A percentile compares a stretch with the other conserved stretches of the same genome.
Conservation (phyloP, 768 basidiomycete species). For the Tremella yokohamensis region DNA sequence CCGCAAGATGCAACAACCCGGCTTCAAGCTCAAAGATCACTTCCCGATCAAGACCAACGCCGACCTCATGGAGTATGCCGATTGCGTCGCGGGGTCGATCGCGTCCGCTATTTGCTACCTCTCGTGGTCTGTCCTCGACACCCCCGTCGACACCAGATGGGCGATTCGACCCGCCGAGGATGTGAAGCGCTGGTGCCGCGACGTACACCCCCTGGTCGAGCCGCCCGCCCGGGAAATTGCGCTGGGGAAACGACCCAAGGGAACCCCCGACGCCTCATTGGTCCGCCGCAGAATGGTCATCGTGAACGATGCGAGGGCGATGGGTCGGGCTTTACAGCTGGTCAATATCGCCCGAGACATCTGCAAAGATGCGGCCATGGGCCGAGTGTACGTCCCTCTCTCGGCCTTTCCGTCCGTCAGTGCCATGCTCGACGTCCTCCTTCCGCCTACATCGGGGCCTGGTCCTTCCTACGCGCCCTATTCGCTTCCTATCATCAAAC, state of each 20-base stretch:
- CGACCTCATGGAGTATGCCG: slow-evolving; percentile 50
- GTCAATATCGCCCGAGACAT: slow-evolving; percentile 53
- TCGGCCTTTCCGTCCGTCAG: slow-evolving; percentile 26
- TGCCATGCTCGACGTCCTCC: slow-evolving; percentile 17
- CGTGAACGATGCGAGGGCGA: slow-evolving; percentile 36
- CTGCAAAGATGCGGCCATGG: slow-evolving; percentile 45
- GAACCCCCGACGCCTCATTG: background rate
- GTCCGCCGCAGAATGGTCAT: slow-evolving; percentile 6
- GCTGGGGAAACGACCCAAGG: background rate
- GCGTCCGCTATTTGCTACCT: slow-evolving; percentile 52
- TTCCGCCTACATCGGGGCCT: slow-evolving; percentile 11
- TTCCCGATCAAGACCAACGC: slow-evolving; percentile 45
- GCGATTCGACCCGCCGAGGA: background rate
- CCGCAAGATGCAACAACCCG: slow-evolving; percentile 81
- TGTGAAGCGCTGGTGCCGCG: background rate
- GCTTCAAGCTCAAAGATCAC: slow-evolving; percentile 25
- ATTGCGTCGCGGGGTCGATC: slow-evolving; percentile 52
- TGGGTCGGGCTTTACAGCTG: slow-evolving; percentile 53
- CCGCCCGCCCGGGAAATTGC: background rate
- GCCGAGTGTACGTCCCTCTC: slow-evolving; percentile 49
- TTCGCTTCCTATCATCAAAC: slow-evolving; percentile 34
- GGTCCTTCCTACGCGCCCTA: slow-evolving; percentile 20
- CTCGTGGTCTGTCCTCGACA: slow-evolving; percentile 37
- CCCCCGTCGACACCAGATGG: slow-evolving; percentile 9
- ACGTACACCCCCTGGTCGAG: background rate